Evolutionary conservation across 2,329 filamentous ascomycete species (phyloP), one percentile per base, ranked within the genome.

Genomic region (Xylariaceae sp.): DNA sequence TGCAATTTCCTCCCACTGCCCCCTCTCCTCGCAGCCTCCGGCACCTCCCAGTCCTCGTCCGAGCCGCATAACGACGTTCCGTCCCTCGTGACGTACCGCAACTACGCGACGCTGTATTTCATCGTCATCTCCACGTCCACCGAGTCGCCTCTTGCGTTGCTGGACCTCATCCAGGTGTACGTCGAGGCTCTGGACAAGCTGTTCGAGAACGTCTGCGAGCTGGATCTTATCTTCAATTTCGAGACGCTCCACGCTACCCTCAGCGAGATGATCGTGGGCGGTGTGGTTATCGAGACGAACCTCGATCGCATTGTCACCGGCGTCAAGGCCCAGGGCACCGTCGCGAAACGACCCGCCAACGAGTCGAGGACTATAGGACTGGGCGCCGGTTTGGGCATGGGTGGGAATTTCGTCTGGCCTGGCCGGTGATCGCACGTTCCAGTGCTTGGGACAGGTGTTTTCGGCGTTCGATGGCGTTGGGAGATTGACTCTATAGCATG

Each of bases 161-260:
- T 99, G 58, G 94, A 99, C 71, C 77, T 99, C 51, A 97, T 99
- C 61, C 94, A 99, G 73, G 94, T 99, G 56, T 99, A 96, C 66
- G 94, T 99, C 59, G 94, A 99, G 73, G 86, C 92, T 0, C 81
- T 99, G 34, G 94, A 99, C 71, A 85, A 90, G 60, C 79, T 99
- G 39, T 99, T 99, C 69, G 94, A 97, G 74, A 96, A 99, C 70
- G 94, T 99, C 9, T 99, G 94, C 79, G 94, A 99, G 76, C 78
- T 99, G 52, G 92, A 99, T 71, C 80, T 99, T 63, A 99, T 99
- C 71, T 99, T 99, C 77, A 97, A 97, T 70, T 99, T 96, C 65
- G 94, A 99, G 79, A 95, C 91, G 15, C 78, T 99, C 65, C 94
- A 99, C 76, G 88, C 92, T 8, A 85, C 91, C 15, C 76, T 97